phyloP scores from a whole-genome alignment of 345 rosid species.

The Ceriops tagal region DNA sequence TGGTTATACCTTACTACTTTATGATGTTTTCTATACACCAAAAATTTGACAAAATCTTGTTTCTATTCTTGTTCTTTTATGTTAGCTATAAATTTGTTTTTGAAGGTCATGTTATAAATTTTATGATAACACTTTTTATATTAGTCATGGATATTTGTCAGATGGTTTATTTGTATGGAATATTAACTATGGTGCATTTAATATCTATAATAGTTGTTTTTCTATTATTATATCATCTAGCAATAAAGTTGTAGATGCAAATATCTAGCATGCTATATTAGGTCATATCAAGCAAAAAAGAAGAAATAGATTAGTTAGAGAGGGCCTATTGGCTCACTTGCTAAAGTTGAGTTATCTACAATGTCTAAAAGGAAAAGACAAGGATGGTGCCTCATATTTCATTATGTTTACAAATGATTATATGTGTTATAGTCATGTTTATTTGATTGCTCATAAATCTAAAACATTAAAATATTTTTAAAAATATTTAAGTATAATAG shows the following conservation, averaged over 20 bases:
- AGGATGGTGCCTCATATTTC: background rate
- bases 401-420: background rate
- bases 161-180: background rate
- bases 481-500: background rate
- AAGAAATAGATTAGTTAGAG: background rate
- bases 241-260: background rate
- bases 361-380: background rate
- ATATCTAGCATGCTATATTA: background rate
- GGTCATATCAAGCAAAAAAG: too few relatives aligned
- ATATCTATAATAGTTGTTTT: background rate
- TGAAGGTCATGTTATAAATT: background rate
- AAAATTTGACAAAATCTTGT: too few relatives aligned
- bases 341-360: background rate
- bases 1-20: background rate
- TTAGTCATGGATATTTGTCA: too few relatives aligned
- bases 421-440: too few relatives aligned
- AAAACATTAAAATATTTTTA: too few relatives aligned
- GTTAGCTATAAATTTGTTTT: too few relatives aligned
- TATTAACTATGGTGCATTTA: background rate
- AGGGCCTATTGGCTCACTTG: background rate
- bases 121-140: background rate
- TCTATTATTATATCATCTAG: background rate
- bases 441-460: too few relatives aligned
- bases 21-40: background rate
- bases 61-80: too few relatives aligned